Conservation (phyloP, 345 rosid species). For the Aquilaria yunnanensis region DNA sequence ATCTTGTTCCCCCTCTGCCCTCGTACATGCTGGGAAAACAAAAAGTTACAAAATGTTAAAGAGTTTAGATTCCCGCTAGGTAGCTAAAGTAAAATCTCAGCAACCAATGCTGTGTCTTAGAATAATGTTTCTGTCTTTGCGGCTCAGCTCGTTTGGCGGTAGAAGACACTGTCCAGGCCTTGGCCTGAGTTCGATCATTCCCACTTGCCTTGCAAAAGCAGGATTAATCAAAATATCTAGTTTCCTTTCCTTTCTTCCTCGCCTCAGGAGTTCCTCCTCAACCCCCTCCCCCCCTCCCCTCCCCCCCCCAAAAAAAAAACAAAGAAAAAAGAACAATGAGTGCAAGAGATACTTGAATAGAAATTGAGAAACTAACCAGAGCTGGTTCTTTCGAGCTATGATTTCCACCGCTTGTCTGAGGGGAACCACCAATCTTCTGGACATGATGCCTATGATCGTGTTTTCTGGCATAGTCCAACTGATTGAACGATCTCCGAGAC, state of each 20-base stretch:
- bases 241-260: too few relatives aligned
- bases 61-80: not conserved
- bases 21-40: slow-evolving; percentile 36
- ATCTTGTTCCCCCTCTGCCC: slow-evolving; percentile 64
- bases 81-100: not conserved
- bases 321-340: too few relatives aligned
- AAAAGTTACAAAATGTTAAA: slow-evolving; percentile 9
- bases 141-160: too few relatives aligned
- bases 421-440: slow-evolving; percentile 25
- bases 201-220: too few relatives aligned
- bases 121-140: too few relatives aligned
- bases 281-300: too few relatives aligned
- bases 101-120: not conserved
- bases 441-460: slow-evolving; percentile 23
- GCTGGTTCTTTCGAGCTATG: slow-evolving; percentile 24
- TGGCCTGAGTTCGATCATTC: too few relatives aligned
- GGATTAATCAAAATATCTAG: too few relatives aligned
- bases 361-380: slow-evolving; percentile 29
- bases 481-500: slow-evolving; percentile 20
- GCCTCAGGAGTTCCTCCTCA: too few relatives aligned
- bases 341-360: too few relatives aligned
- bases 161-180: too few relatives aligned
- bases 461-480: slow-evolving; percentile 21
- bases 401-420: slow-evolving; percentile 29
- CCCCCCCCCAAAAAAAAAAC: too few relatives aligned